Base-by-base conservation (phyloP, 345 rosid genomes). In the Gossypium sturtianum region DNA sequence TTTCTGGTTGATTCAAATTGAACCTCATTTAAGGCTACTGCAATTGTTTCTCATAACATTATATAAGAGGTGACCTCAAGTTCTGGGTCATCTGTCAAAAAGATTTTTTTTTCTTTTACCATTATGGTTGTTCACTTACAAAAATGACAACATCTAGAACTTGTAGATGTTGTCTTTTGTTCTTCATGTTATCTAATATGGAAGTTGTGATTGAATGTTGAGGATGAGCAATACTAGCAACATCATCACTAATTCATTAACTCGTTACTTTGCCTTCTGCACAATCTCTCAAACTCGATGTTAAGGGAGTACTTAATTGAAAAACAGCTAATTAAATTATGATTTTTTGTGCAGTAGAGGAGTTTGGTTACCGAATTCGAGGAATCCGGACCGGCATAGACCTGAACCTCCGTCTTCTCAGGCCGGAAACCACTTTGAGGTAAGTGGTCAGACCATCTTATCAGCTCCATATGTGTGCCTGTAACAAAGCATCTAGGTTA, bases 281-380 rank as follows among this genome's bases (percentile, higher is more conserved):
- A 64, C 49, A 34, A 38, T 64, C 49, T 41, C 9, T 41, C 48
- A 34, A 10, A 38, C 25, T 22, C 19, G 13, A 66, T 48, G 47
- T 65, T 9, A 10, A 43, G 8, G 47, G 6, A 0, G 41, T 5
- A 34, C 41, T 4, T 34, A 5, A 34, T 4, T 2, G 27, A 56
- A 44, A 60, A 45, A 15, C 7, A 13, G 43, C 48, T 71, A 12
- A 70, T 16, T 15, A 41, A 19, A 1, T 25, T 60, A 60, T 58
- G 44, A 43, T 9, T 22, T 25, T 60, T 20, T n/a, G 25, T 78
- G 74, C 75, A 74, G 82, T 54, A 76, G 69, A 76, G 85, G 82
- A 45, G 80, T 68, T 54, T 75, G 84, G 78, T 5, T 62, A 16
- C 76, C 73, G 12, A 54, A 70, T 74, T 62, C 70, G 22, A 74